Conservation (phyloP, 768 basidiomycete species). For the Hericium coralloides region DNA sequence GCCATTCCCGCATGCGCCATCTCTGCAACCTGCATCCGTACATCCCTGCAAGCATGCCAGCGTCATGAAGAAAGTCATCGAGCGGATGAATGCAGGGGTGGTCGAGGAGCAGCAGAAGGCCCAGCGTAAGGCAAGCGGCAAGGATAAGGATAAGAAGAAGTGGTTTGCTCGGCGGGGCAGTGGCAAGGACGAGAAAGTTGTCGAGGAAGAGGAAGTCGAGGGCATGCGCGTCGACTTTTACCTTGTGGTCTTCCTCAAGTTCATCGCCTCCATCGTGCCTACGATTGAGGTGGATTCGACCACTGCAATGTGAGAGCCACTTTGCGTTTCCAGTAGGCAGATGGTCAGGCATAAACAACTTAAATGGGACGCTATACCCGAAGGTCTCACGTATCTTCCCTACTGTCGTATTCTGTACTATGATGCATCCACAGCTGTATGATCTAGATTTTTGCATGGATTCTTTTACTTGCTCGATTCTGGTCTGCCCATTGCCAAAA, state of each 20-base stretch:
- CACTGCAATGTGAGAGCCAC: slow-evolving; percentile 32
- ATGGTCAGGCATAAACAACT: neutral
- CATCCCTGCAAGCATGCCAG: slow-evolving; percentile 98
- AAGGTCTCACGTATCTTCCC: neutral
- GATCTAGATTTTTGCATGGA: neutral
- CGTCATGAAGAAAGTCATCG: slow-evolving; percentile 99
- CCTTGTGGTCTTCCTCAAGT: slow-evolving; percentile 97
- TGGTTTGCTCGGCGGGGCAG: slow-evolving; percentile 75
- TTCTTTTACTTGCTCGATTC: neutral
- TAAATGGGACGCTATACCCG: slow-evolving; percentile 2
- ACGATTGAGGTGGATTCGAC: slow-evolving; percentile 97
- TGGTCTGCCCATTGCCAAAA: neutral
- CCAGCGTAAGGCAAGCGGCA: slow-evolving; percentile 35
- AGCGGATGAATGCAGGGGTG: slow-evolving; percentile 90
- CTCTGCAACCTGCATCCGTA: slow-evolving; percentile 83
- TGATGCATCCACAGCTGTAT: neutral
- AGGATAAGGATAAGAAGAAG: slow-evolving; percentile 65
- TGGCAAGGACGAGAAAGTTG: slow-evolving; percentile 41
- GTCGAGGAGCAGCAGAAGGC: slow-evolving; percentile 74
- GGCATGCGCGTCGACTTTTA: slow-evolving; percentile 98
- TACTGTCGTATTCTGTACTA: neutral
- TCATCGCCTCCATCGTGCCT: slow-evolving; percentile 96
- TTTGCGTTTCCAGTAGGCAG: neutral
- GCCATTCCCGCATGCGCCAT: slow-evolving; percentile 87
- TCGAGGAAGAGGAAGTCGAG: slow-evolving; percentile 68